A percentile compares a stretch with the other conserved stretches of the same genome.
These are phyloP conservation scores for Coelastrella sp. DNA, from an alignment of 139 green algal species.

Conservation along the genomic window DNA sequence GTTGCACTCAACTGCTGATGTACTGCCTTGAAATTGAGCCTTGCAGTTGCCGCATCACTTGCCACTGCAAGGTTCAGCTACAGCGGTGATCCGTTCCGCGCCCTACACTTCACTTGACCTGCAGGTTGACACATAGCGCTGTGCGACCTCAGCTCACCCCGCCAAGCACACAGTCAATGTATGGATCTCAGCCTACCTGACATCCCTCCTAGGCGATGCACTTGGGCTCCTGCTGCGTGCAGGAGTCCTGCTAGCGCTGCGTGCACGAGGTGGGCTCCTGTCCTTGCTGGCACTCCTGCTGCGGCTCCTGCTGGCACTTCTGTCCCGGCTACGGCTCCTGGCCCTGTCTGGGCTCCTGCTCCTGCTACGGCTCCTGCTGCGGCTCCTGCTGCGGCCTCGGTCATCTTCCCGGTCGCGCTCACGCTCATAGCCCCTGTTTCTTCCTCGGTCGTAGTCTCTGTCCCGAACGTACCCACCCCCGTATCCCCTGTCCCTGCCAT, in stretches of 20 bases:
- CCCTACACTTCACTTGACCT: too few relatives aligned
- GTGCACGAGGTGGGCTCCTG: not conserved
- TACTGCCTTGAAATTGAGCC: too few relatives aligned
- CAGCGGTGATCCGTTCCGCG: too few relatives aligned
- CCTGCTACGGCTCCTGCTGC: not conserved
- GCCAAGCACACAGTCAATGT: not conserved
- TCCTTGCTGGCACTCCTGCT: conserved; percentile 4
- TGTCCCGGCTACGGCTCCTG: conserved; percentile 9
- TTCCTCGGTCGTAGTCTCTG: conserved; percentile 2
- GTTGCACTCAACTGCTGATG: too few relatives aligned
- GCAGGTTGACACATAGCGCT: too few relatives aligned
- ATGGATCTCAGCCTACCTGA: not conserved
- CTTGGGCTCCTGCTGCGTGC: conserved; percentile 31
- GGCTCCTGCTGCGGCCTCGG: conserved; percentile 17
- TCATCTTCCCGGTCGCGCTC: conserved; percentile 4
- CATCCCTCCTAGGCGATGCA: not conserved
- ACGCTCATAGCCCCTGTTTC: not conserved
- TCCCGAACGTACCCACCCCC: conserved; percentile 14
- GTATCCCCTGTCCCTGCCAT: not conserved
- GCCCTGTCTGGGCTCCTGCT: not conserved
- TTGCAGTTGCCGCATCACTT: not conserved
- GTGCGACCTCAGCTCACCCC: not conserved
- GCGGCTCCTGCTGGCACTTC: conserved; percentile 29
- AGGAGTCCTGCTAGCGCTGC: conserved; percentile 14
- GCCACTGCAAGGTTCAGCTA: not conserved